phyloP scores from a whole-genome alignment of 163 green algal genomes.

The Botryococcus braunii region DNA sequence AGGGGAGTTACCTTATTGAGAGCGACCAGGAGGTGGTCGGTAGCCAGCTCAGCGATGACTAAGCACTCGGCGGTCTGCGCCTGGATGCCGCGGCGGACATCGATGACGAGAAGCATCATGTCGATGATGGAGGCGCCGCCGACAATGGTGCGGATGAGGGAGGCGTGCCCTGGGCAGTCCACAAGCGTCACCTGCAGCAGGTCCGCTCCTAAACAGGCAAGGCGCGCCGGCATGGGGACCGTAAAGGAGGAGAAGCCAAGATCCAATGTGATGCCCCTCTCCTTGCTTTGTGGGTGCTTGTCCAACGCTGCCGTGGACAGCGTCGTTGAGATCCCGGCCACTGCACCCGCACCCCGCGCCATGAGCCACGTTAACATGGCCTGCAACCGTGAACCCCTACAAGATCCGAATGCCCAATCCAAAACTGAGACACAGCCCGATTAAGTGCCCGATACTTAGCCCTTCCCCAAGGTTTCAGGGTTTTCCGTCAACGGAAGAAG shows the following conservation, averaged over 20 bases:
- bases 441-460: no score
- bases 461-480: no score
- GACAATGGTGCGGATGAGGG: slow-evolving; percentile 81
- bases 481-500: no score
- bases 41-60: slow-evolving; percentile 76
- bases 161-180: slow-evolving; percentile 94
- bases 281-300: slow-evolving; percentile 89
- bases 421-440: no score
- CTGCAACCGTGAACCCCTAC: no score
- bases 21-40: slow-evolving; percentile 59
- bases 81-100: slow-evolving; percentile 85
- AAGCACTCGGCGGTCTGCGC: slow-evolving; percentile 94
- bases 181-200: slow-evolving; percentile 88
- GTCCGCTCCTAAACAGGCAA: slow-evolving; percentile 13
- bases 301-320: slow-evolving; percentile 93
- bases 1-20: no score
- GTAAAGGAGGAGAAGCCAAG: slow-evolving; percentile 91
- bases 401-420: no score
- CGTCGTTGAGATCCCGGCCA: slow-evolving; percentile 74
- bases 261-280: slow-evolving; percentile 93
- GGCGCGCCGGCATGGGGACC: slow-evolving; percentile 43
- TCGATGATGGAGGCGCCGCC: slow-evolving; percentile 93
- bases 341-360: slow-evolving; percentile 40
- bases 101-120: slow-evolving; percentile 89
- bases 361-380: no score